Evolutionary conservation across 1,284 basidiomycete genomes (phyloP), one percentile per base, ranked within the genome.

Genomic region (Paramarasmius palmivorus): DNA sequence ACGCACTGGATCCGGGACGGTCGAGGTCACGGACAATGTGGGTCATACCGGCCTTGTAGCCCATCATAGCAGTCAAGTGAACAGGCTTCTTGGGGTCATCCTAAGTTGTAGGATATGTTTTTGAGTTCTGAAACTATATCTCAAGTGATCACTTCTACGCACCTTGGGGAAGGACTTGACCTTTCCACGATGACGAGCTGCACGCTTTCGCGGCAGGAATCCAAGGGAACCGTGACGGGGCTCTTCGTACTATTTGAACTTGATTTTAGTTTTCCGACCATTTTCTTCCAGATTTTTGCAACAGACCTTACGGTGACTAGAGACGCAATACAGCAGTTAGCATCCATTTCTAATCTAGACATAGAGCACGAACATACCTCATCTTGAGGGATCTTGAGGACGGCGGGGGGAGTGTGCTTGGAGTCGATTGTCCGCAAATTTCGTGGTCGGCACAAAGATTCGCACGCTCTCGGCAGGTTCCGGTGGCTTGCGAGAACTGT

Each of bases 21-120:
- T 99, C 97, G 67, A 99, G 92, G 73, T 99, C 97, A 73, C 97
- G 93, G 61, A 99, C 96, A 68, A 99, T 84, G 75, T 99, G 97
- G 77, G 95, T 98, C 97, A 99, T 99, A 71, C 97, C 97, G 64
- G 96, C 97, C 88, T 99, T 99, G 92, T 98, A 99, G 66, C 96
- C 97, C 87, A 99, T 88, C 73, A 92, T 81, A 65, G 97, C 97
- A 67, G 97, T 99, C 75, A 99, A 85, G 80, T 99, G 97, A 60
- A 98, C 94, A 55, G 93, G 95, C 80, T 98, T 98, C 86, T 95
- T 98, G 75, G 94, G 85, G 83, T 99, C 96, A 86, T 99, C 97
- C 95, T 97, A 68, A 14, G 57, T 59, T 39, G 32, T 7, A 49
- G 25, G 56, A 45, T 61, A n/a, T n/a, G 4, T 39, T 17, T 41